phyloP scores from a whole-genome alignment of 495 filamentous ascomycete species.

The Trichocladium antarcticum region DNA sequence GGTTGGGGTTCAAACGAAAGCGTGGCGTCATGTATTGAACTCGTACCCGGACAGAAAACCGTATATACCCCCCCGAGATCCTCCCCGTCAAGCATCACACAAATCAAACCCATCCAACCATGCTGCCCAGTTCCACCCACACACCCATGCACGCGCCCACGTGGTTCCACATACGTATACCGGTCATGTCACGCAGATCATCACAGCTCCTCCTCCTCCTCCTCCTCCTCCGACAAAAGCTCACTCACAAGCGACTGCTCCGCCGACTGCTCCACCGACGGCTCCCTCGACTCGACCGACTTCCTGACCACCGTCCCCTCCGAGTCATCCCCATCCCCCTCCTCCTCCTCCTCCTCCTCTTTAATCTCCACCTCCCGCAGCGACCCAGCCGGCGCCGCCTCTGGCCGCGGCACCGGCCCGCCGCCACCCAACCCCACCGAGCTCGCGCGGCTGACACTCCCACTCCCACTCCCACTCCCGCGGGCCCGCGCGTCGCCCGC shows the following conservation, averaged over 20 bases:
- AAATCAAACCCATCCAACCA: background rate
- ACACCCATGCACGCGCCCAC: background rate
- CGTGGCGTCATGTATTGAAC: background rate
- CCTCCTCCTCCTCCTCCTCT: constrained; percentile 16
- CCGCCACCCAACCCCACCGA: constrained; percentile 19
- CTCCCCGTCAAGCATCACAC: too few relatives aligned
- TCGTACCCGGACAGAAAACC: background rate
- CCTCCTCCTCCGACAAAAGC: constrained; percentile 37
- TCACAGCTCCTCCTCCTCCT: constrained; percentile 9
- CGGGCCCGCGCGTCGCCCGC: background rate
- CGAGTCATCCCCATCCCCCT: constrained; percentile 9
- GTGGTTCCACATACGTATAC: background rate
- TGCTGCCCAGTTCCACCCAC: background rate
- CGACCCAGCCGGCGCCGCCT: constrained; percentile 11
- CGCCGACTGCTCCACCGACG: too few relatives aligned
- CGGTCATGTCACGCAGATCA: background rate
- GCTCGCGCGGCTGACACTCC: constrained; percentile 31
- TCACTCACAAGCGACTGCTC: constrained; percentile 28
- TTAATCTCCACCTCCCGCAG: constrained; percentile 3
- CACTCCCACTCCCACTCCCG: constrained; percentile 16
- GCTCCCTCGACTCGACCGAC: too few relatives aligned
- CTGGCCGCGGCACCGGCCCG: constrained; percentile 5
- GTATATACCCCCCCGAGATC: too few relatives aligned
- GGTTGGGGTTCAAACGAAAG: background rate
- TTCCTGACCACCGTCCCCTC: constrained; percentile 5